Percentiles rank a stretch among this genome's conserved stretches.
These are phyloP conservation scores for Albifimbria verrucaria DNA, from an alignment of 2,329 filamentous ascomycete species.

Conservation along the genomic window DNA sequence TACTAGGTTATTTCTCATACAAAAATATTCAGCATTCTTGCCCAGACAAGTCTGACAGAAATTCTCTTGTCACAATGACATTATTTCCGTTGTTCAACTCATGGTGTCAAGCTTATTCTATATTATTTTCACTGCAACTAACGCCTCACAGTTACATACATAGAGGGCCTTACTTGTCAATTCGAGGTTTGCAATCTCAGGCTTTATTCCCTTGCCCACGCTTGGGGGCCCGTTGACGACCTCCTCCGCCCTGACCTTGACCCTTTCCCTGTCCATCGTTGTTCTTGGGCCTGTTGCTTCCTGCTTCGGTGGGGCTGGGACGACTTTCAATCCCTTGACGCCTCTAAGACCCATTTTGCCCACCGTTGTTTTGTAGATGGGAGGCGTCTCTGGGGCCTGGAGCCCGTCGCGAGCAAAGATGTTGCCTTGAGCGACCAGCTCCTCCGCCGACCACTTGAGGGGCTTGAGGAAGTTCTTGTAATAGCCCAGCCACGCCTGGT, in stretches of 20 bases:
- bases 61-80: no score
- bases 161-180: no score
- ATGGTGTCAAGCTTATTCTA: no score
- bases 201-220: not conserved
- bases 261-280: not conserved
- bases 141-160: no score
- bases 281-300: conserved; percentile 16
- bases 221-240: not conserved
- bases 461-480: conserved; percentile 48
- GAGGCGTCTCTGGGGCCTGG: conserved; percentile 42
- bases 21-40: not conserved
- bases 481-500: conserved; percentile 57
- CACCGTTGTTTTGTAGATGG: conserved; percentile 43
- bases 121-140: no score
- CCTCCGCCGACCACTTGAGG: conserved; percentile 37
- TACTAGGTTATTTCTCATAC: no score
- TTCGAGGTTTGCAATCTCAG: no score
- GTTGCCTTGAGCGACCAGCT: conserved; percentile 50
- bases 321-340: conserved; percentile 43
- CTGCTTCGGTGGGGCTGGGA: conserved; percentile 37
- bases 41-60: not conserved
- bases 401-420: conserved; percentile 45
- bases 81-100: no score
- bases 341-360: conserved; percentile 58
- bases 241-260: conserved; percentile 1